Evolutionary conservation across 768 basidiomycete species (phyloP).

Genomic region (Lactarius sanguifluus): DNA sequence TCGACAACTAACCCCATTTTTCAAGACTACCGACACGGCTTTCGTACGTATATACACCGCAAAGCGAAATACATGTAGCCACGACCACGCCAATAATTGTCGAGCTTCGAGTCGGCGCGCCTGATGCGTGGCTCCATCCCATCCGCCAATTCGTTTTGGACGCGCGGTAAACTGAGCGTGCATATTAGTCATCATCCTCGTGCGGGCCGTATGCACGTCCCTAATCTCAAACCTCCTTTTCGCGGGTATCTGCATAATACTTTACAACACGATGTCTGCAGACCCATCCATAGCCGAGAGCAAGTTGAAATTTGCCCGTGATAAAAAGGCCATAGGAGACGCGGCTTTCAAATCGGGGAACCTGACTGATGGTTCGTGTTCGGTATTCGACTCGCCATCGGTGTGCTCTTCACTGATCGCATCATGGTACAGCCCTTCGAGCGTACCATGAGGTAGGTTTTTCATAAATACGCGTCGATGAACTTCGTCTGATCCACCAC

Average conservation of each 20-base stretch:
- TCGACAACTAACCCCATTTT: too few species aligned
- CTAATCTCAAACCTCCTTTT: not conserved
- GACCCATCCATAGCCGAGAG: constrained; percentile 5
- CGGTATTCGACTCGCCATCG: not conserved
- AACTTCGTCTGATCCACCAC: constrained; percentile 2
- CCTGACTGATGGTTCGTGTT: constrained; percentile 50
- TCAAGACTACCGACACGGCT: too few species aligned
- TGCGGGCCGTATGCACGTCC: not conserved
- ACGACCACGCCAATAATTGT: not conserved
- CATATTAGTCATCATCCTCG: not conserved
- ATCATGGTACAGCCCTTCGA: constrained; percentile 51
- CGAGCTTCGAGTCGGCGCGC: too few species aligned
- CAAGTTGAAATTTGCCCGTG: constrained; percentile 29
- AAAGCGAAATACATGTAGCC: not conserved
- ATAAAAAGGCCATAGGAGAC: constrained; percentile 68
- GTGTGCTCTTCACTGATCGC: not conserved
- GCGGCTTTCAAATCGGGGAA: constrained; percentile 68
- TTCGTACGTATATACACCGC: not conserved
- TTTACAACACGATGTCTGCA: constrained; percentile 8
- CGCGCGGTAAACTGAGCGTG: too few species aligned
- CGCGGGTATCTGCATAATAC: not conserved
- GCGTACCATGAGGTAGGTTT: constrained; percentile 64
- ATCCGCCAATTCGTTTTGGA: too few species aligned
- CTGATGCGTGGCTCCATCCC: too few species aligned
- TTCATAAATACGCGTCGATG: not conserved